A percentile compares a stretch with the other conserved stretches of the same genome.
phyloP scores from a whole-genome alignment of 805 yeast species.

The Priceomyces haplophilus region DNA sequence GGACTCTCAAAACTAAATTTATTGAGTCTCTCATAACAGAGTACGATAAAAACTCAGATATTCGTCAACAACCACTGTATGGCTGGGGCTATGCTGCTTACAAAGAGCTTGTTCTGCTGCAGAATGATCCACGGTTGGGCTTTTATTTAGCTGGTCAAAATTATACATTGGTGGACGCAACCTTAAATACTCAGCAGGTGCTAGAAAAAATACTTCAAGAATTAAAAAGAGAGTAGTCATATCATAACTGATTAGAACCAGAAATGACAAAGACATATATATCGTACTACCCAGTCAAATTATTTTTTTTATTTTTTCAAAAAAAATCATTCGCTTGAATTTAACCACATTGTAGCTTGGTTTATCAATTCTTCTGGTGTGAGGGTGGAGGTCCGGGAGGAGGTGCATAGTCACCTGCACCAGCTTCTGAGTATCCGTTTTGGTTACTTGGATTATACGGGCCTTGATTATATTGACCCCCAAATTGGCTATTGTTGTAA shows the following conservation, averaged over 20 bases:
- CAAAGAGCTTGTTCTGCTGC: conserved; percentile 18
- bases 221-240: conserved; percentile 1
- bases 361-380: conserved; percentile 6
- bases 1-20: conserved; percentile 37
- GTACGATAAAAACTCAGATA: conserved; percentile 2
- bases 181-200: conserved; percentile 19
- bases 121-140: conserved; percentile 14
- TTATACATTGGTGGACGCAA: conserved; percentile 20
- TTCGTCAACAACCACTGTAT: conserved; percentile 29
- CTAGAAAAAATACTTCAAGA: conserved; percentile 21
- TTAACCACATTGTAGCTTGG: no score
- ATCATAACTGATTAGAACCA: neutral
- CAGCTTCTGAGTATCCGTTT: conserved; percentile 6
- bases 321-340: no score
- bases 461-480: neutral
- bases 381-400: conserved; percentile 20
- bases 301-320: no score
- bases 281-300: no score
- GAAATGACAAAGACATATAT: no score
- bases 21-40: conserved; percentile 19
- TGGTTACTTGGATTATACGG: neutral
- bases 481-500: conserved; percentile 4
- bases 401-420: conserved; percentile 7
- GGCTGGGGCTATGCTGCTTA: conserved; percentile 33
- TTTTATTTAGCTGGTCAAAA: conserved; percentile 38